Evolutionary conservation across 805 yeast species (phyloP), one percentile per base, ranked within the genome.

Genomic region (Candida ficus): DNA sequence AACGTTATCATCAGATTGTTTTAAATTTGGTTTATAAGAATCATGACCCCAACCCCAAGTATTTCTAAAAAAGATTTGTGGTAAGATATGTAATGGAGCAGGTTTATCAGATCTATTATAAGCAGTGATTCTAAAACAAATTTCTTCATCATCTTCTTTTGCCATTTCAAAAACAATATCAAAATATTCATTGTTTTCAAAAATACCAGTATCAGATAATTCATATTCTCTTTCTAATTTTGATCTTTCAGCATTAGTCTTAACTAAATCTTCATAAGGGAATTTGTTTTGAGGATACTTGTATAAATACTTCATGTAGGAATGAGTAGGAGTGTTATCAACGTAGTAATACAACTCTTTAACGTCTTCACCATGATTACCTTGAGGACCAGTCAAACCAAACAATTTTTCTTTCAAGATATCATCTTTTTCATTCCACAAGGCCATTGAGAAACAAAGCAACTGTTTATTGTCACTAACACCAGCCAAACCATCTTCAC

Each of bases 361-460:
- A 45, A 87, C 96, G 60, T 89, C 97, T 59, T 89, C 97, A 41
- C 97, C 97, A 61, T 89, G 97, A 60, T 90, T 90, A 11, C 96
- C 97, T 59, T 89, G 90, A 12, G 86, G 88, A 38, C 95, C 95
- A 21, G 96, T 88, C 29, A 88, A 73, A 2, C 97, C 97, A 61
- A 81, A 89, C 46, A 84, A 69, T 48, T 87, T 80, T 58, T 89
- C 97, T 62, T 89, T 89, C 60, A 89, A 70, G 50, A 87, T 75
- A 32, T 76, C 80, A 63, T 89, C 97, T 50, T 86, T 70, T 49
- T 85, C 95, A 65, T 89, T 89, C 97, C 97, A 89, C 45, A 90
- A 68, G 3, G 90, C 95, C 68, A 89, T 69, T n/a, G 84, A 74
- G 50, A 86, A 61, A 58, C 91, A 82, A 25, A 86, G 66, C 49